phyloP scores from a whole-genome alignment of 257 asterid genomes.

The Petunia axillaris region DNA sequence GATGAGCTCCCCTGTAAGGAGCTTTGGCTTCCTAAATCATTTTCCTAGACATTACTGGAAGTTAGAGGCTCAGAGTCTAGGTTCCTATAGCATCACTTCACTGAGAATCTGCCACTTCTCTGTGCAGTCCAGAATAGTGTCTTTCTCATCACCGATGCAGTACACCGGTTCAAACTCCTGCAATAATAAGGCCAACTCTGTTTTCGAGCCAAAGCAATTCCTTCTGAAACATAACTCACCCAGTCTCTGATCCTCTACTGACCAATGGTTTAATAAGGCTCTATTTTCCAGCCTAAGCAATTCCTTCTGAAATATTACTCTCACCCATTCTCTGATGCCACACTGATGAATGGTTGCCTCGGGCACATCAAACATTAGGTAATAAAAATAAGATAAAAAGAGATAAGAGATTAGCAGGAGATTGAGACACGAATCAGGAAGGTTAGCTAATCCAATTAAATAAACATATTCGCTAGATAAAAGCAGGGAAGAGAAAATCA shows the following conservation, averaged over 20 bases:
- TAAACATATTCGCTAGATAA: not conserved
- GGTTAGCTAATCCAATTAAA: not conserved
- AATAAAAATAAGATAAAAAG: not conserved
- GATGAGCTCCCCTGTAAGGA: not conserved
- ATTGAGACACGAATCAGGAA: not conserved
- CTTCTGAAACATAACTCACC: slow-evolving; percentile 1
- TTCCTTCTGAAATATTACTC: not conserved
- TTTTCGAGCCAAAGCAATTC: not conserved
- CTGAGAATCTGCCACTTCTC: slow-evolving; percentile 15
- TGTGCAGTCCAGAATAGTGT: not conserved
- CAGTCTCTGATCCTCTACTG: not conserved
- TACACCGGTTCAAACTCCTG: not conserved
- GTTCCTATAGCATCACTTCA: slow-evolving; percentile 1
- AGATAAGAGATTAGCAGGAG: not conserved
- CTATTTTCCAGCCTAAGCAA: slow-evolving; percentile 7
- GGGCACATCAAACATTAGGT: not conserved
- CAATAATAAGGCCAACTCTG: not conserved
- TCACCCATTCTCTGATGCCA: not conserved
- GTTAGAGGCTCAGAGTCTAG: not conserved
- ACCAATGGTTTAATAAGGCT: not conserved
- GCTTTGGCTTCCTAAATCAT: slow-evolving; percentile 7
- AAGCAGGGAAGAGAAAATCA: slow-evolving; percentile 6
- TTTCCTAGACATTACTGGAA: slow-evolving; percentile 20
- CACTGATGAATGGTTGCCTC: not conserved
- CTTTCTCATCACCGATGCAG: slow-evolving; percentile 8